Conservation (phyloP, 192 early-diverging fungal species). For the Gorgonomyces haynaldii region DNA sequence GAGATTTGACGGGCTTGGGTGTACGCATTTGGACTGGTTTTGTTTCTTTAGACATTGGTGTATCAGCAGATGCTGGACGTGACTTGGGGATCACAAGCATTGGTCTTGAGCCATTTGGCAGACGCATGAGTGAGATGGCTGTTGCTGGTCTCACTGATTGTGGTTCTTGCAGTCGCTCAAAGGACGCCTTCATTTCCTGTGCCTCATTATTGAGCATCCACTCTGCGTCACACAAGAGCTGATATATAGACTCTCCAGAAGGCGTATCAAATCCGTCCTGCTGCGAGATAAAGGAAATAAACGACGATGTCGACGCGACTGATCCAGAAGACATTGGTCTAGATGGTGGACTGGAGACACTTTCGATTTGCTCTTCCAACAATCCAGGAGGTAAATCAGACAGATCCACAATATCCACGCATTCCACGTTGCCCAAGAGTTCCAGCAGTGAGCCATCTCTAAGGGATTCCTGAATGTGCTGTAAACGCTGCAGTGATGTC, state of each 20-base stretch:
- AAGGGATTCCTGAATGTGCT: neutral
- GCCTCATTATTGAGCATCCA: neutral
- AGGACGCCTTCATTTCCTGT: too few relatives aligned
- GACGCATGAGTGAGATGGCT: slow-evolving; percentile 44
- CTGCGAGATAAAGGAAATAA: neutral
- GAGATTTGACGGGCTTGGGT: neutral
- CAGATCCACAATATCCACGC: slow-evolving; percentile 8
- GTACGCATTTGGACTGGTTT: slow-evolving; percentile 4
- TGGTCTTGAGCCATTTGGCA: slow-evolving; percentile 20
- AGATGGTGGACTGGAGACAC: neutral
- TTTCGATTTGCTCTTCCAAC: too few relatives aligned
- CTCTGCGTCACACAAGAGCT: slow-evolving; percentile 8
- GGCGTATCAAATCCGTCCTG: too few relatives aligned
- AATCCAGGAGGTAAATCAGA: neutral
- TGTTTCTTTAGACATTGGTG: slow-evolving; percentile 14
- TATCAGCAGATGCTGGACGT: slow-evolving; percentile 32
- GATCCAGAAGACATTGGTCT: neutral
- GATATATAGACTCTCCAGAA: neutral
- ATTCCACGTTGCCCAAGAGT: slow-evolving; percentile 3
- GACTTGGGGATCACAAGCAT: slow-evolving; percentile 41
- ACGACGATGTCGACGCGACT: neutral
- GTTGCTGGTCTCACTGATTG: slow-evolving; percentile 34
- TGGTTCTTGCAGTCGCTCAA: slow-evolving; percentile 9
- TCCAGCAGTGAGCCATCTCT: slow-evolving; percentile 6
- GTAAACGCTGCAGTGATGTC: slow-evolving; percentile 8